A percentile compares a stretch with the other conserved stretches of the same genome.
These are phyloP conservation scores for Arabidopsis hybrid DNA, from an alignment of 441 rosid genomes.

Conservation along the genomic window DNA sequence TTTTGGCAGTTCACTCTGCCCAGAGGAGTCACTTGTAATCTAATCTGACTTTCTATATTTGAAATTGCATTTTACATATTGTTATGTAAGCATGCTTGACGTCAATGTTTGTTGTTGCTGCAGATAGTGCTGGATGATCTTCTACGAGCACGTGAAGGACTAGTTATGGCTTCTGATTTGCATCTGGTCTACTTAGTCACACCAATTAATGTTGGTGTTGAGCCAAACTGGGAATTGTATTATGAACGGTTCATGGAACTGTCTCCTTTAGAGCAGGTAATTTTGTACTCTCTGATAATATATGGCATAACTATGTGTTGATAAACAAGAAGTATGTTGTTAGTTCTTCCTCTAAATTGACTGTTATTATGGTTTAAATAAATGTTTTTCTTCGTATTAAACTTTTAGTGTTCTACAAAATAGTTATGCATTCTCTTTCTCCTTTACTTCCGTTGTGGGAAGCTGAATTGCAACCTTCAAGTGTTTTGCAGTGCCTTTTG, in stretches of 20 bases:
- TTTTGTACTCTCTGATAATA: slow-evolving; percentile 26
- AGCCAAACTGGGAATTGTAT: slow-evolving; percentile 97
- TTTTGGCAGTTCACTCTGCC: slow-evolving; percentile 99
- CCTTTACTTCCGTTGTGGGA: slow-evolving; percentile 12
- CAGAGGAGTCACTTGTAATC: slow-evolving; percentile 97
- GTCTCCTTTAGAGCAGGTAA: slow-evolving; percentile 93
- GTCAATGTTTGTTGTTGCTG: slow-evolving; percentile 44
- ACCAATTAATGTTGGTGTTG: slow-evolving; percentile 93
- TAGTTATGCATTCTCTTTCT: slow-evolving; percentile 14
- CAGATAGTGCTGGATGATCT: slow-evolving; percentile 98
- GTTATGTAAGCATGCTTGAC: slow-evolving; percentile 36
- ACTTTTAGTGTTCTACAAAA: slow-evolving; percentile 2
- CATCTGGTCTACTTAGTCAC: slow-evolving; percentile 94
- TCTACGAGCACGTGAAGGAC: slow-evolving; percentile 96
- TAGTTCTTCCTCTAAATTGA: slow-evolving; percentile 23
- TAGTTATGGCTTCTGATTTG: slow-evolving; percentile 97
- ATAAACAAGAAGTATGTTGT: slow-evolving; percentile 16
- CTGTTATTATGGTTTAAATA: slow-evolving; percentile 19
- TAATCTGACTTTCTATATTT: slow-evolving; percentile 32
- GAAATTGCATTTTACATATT: slow-evolving; percentile 21
- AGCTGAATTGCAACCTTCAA: slow-evolving; percentile 29
- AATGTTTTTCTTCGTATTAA: slow-evolving; percentile 17
- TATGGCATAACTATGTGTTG: slow-evolving; percentile 24
- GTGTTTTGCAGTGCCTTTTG: slow-evolving; percentile 12
- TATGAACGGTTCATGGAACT: slow-evolving; percentile 91